Percentiles rank a stretch among this genome's conserved stretches.
These are phyloP conservation scores for Aspergillus incahuasiensis DNA, from an alignment of 495 filamentous ascomycete genomes.

Conservation along the genomic window DNA sequence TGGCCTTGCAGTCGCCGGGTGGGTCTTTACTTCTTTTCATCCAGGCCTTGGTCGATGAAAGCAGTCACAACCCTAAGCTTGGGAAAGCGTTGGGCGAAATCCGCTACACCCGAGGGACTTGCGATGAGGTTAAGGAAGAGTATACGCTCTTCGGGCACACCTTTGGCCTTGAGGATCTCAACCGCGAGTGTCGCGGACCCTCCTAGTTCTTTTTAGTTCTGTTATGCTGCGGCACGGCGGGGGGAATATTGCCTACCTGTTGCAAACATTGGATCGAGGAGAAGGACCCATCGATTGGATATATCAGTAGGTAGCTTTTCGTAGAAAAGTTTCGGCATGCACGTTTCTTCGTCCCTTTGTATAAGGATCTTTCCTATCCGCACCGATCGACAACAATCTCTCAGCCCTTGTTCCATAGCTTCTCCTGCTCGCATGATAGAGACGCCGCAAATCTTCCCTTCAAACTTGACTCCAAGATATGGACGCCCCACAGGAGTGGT, in stretches of 20 bases:
- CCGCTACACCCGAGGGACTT: conserved; percentile 83
- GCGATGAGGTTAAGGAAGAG: conserved; percentile 95
- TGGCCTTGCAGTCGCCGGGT: conserved; percentile 12
- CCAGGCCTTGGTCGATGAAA: conserved; percentile 89
- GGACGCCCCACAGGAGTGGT: conserved; percentile 84
- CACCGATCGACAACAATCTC: conserved; percentile 94
- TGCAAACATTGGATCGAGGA: conserved; percentile 98
- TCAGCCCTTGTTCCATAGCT: conserved; percentile 94
- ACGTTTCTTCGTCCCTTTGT: conserved; percentile 93
- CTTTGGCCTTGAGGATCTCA: conserved; percentile 79
- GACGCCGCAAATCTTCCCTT: conserved; percentile 97
- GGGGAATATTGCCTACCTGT: conserved; percentile 59
- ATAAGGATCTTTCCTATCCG: conserved; percentile 98
- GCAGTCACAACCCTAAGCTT: conserved; percentile 91
- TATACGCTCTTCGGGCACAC: conserved; percentile 92
- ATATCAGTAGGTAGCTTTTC: conserved; percentile 96
- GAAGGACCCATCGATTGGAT: conserved; percentile 81
- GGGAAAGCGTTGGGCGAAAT: conserved; percentile 89
- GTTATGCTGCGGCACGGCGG: neutral
- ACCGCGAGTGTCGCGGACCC: conserved; percentile 96
- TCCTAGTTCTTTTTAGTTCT: conserved; percentile 46
- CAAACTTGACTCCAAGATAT: conserved; percentile 91
- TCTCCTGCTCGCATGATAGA: conserved; percentile 98
- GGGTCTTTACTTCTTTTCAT: conserved; percentile 84
- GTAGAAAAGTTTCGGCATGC: conserved; percentile 88